Evolutionary conservation across 1,284 basidiomycete species (phyloP).

Genomic region (Rhodotorula sp.): DNA sequence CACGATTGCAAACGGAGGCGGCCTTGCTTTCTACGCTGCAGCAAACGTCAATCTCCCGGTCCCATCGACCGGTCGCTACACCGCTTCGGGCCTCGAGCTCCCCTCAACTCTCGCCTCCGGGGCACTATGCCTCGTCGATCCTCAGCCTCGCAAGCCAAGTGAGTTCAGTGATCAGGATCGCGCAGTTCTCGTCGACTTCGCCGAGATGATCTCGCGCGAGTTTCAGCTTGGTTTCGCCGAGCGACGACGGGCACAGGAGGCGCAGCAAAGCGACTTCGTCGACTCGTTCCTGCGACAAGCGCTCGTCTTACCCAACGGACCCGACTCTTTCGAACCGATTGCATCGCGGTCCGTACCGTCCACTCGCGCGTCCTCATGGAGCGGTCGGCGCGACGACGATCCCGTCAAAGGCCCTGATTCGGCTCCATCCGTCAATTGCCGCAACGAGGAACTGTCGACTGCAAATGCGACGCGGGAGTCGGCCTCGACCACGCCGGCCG

Average conservation of each 20-base stretch:
- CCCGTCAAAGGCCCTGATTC: too few relatives aligned
- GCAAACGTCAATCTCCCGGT: slow-evolving; percentile 26
- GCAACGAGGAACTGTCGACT: too few relatives aligned
- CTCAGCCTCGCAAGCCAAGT: background rate
- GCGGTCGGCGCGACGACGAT: too few relatives aligned
- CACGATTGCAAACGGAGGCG: slow-evolving; percentile 18
- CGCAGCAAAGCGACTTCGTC: slow-evolving; percentile 20
- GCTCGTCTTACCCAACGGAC: slow-evolving; percentile 22
- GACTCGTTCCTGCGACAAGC: slow-evolving; percentile 18
- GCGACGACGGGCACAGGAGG: slow-evolving; percentile 20
- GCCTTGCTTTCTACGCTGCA: slow-evolving; percentile 31
- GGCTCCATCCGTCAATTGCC: too few relatives aligned
- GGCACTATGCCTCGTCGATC: slow-evolving; percentile 30
- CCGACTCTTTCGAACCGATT: background rate
- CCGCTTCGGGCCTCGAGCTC: background rate
- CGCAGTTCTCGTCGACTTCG: slow-evolving; percentile 23
- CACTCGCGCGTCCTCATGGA: too few relatives aligned
- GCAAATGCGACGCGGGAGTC: too few relatives aligned
- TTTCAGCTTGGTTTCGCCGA: slow-evolving; percentile 32
- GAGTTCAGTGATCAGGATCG: slow-evolving; percentile 27
- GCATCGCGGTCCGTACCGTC: rapidly evolving
- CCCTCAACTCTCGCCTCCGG: slow-evolving; percentile 23
- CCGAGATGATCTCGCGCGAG: slow-evolving; percentile 32
- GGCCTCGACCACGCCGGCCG: background rate
- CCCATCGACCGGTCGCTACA: background rate